Evolutionary conservation across 148 eudicot genomes (phyloP), one percentile per base, ranked within the genome.

Genomic region (Chenopodium quinoa): DNA sequence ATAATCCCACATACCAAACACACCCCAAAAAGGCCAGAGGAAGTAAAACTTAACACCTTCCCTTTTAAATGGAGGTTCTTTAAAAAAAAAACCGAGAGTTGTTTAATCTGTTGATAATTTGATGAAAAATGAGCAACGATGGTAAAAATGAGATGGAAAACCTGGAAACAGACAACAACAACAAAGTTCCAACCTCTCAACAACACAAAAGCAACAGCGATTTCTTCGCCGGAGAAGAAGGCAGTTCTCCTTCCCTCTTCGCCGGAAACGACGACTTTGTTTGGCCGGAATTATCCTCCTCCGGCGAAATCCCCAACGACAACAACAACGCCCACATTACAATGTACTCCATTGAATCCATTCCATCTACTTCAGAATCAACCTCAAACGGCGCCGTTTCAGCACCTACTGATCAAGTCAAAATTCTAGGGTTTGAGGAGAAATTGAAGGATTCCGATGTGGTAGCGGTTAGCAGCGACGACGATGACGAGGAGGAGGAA

Each of bases 391-490:
- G 0, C 8, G 46, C 34, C 66, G 25, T 62, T 62, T 62, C 66
- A 62, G 10, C 27, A 22, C 9, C 66, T 6, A 62, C 66, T 2
- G 11, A 16, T 7, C 10, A 69, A 32, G 46, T 19, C 47, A 9
- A 6, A 40, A 71, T 19, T 71, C 48, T 40, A 71, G 74, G 74
- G 74, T 71, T 71, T 71, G 23, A 34, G 73, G 34, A 34, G n/a
- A 34, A 69, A 17, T 7, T 34, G 17, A 56, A 17, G 16, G 22
- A 4, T 56, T 17, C 62, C 62, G 62, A 17, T 16, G 4, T 56
- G 62, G 22, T 56, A 0, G 5, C 17, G 62, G 62, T 56, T 19
- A 56, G 22, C 62, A 17, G 62, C 48, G 74, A 40, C n/a, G 50
- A 19, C 8, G 72, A 68, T 0, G 72, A 31, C 4, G 70, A 66